Evolutionary conservation across 352 stramenopile genomes (phyloP).

Genomic region (Blastocystis sp.): DNA sequence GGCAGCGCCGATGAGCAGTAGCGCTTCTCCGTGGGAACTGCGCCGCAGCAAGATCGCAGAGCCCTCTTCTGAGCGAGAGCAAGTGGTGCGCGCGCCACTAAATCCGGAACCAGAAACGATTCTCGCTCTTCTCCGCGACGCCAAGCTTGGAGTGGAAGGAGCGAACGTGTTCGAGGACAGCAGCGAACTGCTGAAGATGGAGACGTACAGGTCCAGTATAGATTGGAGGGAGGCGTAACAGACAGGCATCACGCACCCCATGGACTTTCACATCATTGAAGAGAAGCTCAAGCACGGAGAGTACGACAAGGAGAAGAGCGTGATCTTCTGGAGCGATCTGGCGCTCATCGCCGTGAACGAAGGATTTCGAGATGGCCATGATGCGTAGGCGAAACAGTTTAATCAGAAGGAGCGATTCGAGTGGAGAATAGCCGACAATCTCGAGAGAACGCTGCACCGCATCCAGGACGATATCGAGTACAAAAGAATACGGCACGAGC

Average conservation of each 20-base stretch:
- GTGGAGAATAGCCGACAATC: constrained; percentile 34
- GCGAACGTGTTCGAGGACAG: constrained; percentile 17
- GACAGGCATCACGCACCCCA: constrained; percentile 24
- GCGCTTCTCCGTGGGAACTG: constrained; percentile 21
- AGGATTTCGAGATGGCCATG: not conserved
- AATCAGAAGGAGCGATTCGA: constrained; percentile 21
- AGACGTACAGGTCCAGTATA: not conserved
- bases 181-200: not conserved
- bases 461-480: constrained; percentile 12
- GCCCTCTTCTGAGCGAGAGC: not conserved
- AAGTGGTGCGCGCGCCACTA: not conserved
- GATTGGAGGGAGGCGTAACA: not conserved
- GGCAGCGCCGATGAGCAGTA: not conserved
- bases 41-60: not conserved
- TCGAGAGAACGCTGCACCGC: constrained; percentile 23
- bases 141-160: not conserved
- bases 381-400: constrained; percentile 19
- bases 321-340: constrained; percentile 22
- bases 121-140: not conserved
- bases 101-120: not conserved
- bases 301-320: constrained; percentile 10
- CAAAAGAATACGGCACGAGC: constrained; percentile 13
- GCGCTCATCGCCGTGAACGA: constrained; percentile 3
- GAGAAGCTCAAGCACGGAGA: not conserved
- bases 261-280: constrained; percentile 34